phyloP scores from a whole-genome alignment of 257 asterid species.

The Petunia axillaris region DNA sequence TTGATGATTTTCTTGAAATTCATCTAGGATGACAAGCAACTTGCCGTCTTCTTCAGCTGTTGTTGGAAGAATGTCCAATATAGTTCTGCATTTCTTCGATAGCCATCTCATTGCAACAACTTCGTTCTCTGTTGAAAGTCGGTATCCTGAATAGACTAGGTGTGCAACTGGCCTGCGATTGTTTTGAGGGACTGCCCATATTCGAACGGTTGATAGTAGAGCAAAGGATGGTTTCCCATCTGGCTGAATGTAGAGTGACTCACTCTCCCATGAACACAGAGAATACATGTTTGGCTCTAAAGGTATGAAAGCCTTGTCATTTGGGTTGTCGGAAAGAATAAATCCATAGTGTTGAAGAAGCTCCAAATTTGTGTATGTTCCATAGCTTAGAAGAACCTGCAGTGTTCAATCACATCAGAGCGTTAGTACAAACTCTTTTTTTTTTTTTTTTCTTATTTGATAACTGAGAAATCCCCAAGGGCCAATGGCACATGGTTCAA shows the following conservation, averaged over 20 bases:
- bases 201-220: conserved; percentile 61
- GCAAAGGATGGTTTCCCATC: conserved; percentile 82
- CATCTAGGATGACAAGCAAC: conserved; percentile 46
- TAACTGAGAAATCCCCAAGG: too few species aligned
- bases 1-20: conserved; percentile 36
- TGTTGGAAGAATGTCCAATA: conserved; percentile 49
- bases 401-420: neutral
- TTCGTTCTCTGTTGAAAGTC: conserved; percentile 66
- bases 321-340: conserved; percentile 70
- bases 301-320: conserved; percentile 75
- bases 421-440: neutral
- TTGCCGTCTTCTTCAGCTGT: conserved; percentile 58
- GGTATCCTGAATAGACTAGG: conserved; percentile 60
- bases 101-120: conserved; percentile 54
- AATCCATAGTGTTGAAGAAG: conserved; percentile 95
- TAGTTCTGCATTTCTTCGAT: conserved; percentile 41
- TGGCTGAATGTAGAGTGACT: conserved; percentile 63
- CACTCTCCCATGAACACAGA: conserved; percentile 71
- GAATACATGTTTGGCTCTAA: conserved; percentile 68
- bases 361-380: conserved; percentile 89
- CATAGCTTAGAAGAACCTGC: conserved; percentile 95
- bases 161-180: conserved; percentile 58
- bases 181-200: conserved; percentile 79
- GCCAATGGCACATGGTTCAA: too few species aligned
- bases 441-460: too few species aligned